phyloP scores from a whole-genome alignment of 129 eudicot genomes.

The Lactuca saligna region DNA sequence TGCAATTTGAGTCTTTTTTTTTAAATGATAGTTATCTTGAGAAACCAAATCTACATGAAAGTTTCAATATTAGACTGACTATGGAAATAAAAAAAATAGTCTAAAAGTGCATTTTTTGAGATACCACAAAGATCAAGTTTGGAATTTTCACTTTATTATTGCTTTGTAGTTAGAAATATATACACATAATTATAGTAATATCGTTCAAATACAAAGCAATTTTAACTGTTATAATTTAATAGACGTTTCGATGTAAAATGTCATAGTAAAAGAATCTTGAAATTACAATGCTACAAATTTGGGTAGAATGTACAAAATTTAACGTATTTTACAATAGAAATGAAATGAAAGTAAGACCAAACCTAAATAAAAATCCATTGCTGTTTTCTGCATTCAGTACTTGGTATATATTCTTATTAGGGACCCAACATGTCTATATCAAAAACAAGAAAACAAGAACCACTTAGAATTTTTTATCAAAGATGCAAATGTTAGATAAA shows the following conservation, averaged over 20 bases:
- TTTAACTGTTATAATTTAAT: no score
- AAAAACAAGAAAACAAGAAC: not conserved
- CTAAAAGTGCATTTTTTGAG: no score
- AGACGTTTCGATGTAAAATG: not conserved
- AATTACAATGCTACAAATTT: not conserved
- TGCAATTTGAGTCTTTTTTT: no score
- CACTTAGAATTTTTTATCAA: not conserved
- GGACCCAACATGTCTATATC: not conserved
- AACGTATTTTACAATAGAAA: no score
- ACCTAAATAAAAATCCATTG: no score
- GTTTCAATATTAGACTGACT: no score
- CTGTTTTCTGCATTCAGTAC: not conserved
- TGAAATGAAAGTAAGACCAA: not conserved
- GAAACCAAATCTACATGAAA: no score
- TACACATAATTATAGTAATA: no score
- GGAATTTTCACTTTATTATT: no score
- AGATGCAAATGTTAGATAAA: conserved; percentile 16
- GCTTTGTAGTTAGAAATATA: not conserved
- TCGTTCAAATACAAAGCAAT: not conserved
- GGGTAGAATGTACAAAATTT: not conserved
- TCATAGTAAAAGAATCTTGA: not conserved
- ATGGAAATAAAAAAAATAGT: no score
- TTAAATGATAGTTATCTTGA: no score
- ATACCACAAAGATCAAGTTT: no score
- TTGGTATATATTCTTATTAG: not conserved